phyloP scores from a whole-genome alignment of 768 basidiomycete genomes.

The Suillus plorans region DNA sequence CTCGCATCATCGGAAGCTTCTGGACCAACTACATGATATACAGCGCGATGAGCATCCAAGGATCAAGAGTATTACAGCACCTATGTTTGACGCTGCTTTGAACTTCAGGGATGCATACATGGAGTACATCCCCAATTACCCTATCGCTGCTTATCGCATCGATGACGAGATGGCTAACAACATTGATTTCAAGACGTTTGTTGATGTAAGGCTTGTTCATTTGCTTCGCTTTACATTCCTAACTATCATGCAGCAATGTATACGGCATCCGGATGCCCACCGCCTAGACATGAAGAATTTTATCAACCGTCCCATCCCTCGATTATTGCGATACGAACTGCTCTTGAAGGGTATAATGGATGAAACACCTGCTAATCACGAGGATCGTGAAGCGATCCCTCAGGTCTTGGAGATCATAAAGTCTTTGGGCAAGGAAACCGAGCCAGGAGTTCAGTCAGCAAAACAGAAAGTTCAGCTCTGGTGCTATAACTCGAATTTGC shows the following conservation, averaged over 20 bases:
- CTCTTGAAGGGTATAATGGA: slow-evolving; percentile 80
- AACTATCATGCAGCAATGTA: slow-evolving; percentile 37
- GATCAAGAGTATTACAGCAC: slow-evolving; percentile 78
- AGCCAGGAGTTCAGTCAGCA: slow-evolving; percentile 82
- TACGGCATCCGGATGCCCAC: slow-evolving; percentile 72
- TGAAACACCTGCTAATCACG: slow-evolving; percentile 68
- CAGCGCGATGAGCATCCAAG: slow-evolving; percentile 86
- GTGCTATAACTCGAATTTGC: slow-evolving; percentile 77
- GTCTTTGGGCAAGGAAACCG: slow-evolving; percentile 80
- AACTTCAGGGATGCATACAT: slow-evolving; percentile 93
- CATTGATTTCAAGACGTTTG: slow-evolving; percentile 73
- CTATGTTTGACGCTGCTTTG: slow-evolving; percentile 84
- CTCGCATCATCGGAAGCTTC: slow-evolving; percentile 69
- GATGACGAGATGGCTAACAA: slow-evolving; percentile 88
- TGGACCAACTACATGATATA: slow-evolving; percentile 80
- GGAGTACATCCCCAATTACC: slow-evolving; percentile 92
- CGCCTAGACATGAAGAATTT: slow-evolving; percentile 92
- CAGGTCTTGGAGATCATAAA: slow-evolving; percentile 87
- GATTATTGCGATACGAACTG: slow-evolving; percentile 85
- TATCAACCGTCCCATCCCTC: slow-evolving; percentile 88
- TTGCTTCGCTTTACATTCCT: background rate
- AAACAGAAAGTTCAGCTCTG: slow-evolving; percentile 90
- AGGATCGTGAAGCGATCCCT: slow-evolving; percentile 81
- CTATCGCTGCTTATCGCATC: slow-evolving; percentile 84
- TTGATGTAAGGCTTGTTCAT: slow-evolving; percentile 56